A percentile compares a stretch with the other conserved stretches of the same genome.
Evolutionary conservation across 805 yeast genomes (phyloP).

Genomic region (Suhomyces kilbournensis): DNA sequence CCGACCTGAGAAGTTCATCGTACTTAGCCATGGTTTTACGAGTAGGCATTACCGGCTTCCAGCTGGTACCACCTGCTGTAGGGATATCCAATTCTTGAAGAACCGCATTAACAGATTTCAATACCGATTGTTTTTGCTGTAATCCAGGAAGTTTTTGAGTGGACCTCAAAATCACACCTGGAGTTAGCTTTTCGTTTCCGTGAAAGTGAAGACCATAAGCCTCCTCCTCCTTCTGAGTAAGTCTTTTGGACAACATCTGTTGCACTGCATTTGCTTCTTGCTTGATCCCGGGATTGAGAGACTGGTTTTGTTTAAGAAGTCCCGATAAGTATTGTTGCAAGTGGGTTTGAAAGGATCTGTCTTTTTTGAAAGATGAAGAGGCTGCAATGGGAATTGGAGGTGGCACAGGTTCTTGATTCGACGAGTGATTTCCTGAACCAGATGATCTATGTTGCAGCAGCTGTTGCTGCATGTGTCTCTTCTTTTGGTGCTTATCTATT

Average conservation of each 20-base stretch:
- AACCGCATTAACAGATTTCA: conserved; percentile 68
- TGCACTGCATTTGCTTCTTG: conserved; percentile 40
- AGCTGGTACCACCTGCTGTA: conserved; percentile 44
- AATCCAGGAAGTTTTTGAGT: conserved; percentile 45
- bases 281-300: conserved; percentile 21
- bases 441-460: conserved; percentile 19
- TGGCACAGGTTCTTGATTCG: conserved; percentile 46
- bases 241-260: conserved; percentile 48
- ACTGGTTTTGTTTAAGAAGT: conserved; percentile 32
- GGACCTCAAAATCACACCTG: conserved; percentile 84
- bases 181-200: conserved; percentile 60
- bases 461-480: conserved; percentile 45
- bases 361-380: conserved; percentile 45
- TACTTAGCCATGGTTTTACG: conserved; percentile 70
- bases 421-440: conserved; percentile 8
- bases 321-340: conserved; percentile 42
- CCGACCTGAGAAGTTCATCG: conserved; percentile 69
- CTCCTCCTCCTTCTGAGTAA: conserved; percentile 76
- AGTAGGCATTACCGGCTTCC: conserved; percentile 86
- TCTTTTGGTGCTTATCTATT: conserved; percentile 58
- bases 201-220: conserved; percentile 81
- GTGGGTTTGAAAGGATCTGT: conserved; percentile 43
- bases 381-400: conserved; percentile 59
- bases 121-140: conserved; percentile 62
- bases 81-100: conserved; percentile 80